Evolutionary conservation across 176 grass and related monocot species (phyloP), one percentile per base, ranked within the genome.

Genomic region (Bolboschoenus planiculmis): DNA sequence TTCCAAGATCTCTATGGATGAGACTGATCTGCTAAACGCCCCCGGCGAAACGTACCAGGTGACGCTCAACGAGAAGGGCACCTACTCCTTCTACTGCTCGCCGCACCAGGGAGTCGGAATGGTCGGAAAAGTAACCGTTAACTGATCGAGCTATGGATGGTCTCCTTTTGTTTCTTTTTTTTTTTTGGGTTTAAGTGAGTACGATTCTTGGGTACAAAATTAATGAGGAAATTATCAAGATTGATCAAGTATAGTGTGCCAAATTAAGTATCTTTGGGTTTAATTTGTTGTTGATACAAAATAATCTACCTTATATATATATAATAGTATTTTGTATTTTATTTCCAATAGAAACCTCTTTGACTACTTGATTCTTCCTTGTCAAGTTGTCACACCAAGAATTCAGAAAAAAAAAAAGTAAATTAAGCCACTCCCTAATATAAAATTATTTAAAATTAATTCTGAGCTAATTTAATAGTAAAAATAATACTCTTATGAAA

Each of bases 71-170:
- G 92, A 90, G 18, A 93, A 93, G n/a, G 95, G 95, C 0, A 87
- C 87, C 20, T 98, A 98, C 90, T 5, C 84, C 44, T 95, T 93
- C 92, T 98, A 95, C 90, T 98, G 95, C 84, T 53, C 88, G 56
- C 92, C 95, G 8, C 95, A 98, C 95, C 87, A 87, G 80, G 90
- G 87, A 3, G 95, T 92, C 0, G 95, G 92, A 0, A 98, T 98
- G 95, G 89, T 87, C 16, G 95, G 95, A 4, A 98, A 98, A 64
- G 68, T 95, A 47, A 98, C 95, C 24, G 95, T 98, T 82, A 98
- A 98, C 90, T 97, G 75, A 86, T 82, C 24, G 64, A 48, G 48
- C 39, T 14, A 48, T 44, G 23, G 20, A 48, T 82, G 1, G 57
- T 62, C 66, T 36, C 9, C n/a, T n/a, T 60, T 59, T 36, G 18